Evolutionary conservation across 2,329 filamentous ascomycete species (phyloP), one percentile per base, ranked within the genome.

Genomic region (Acrodontium crateriforme): DNA sequence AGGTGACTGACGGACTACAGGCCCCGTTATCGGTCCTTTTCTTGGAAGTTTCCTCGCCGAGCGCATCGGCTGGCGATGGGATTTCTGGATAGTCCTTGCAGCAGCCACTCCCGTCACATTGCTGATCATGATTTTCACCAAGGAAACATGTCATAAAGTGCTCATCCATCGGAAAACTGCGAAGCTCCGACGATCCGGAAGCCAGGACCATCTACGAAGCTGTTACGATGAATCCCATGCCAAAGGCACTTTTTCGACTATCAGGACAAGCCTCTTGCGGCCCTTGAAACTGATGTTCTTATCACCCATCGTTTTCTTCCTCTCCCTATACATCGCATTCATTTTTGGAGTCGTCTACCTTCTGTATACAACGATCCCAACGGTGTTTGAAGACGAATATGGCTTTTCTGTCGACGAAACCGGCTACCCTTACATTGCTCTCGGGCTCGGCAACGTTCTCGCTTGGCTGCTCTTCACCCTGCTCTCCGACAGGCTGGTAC

Each of bases 221-320:
- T 29, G 62, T 61, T 17, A 35, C 29, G 16, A 30, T 42, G 18
- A 38, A 50, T 14, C 50, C 55, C 22, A 57, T 58, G 8, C 26
- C 31, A 6, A 39, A 30, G 3, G 37, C 38, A 2, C 32, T 43
- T n/a, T 37, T 27, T 8, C 27, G 39, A 15, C 29, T 65, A 18
- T 64, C 75, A 44, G 60, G 60, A 27, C 60, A 63, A 2, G 63
- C 69, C 56, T 78, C 12, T 59, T 64, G 29, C 63, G 77, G 3
- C 77, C 77, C 2, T 76, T 74, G 71, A 58, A 74, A 22, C 61
- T 81, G 24, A 63, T 81, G 6, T 76, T 79, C 58, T 56, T 58
- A 31, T 75, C 81, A 46, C 76, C 76, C 2, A 80, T 78, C 36
- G 71, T 78, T 14, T 47, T 76, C 8, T 25, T 35, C 11, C 37